Conservation (phyloP, 345 rosid genomes). For the Gossypium longicalyx region DNA sequence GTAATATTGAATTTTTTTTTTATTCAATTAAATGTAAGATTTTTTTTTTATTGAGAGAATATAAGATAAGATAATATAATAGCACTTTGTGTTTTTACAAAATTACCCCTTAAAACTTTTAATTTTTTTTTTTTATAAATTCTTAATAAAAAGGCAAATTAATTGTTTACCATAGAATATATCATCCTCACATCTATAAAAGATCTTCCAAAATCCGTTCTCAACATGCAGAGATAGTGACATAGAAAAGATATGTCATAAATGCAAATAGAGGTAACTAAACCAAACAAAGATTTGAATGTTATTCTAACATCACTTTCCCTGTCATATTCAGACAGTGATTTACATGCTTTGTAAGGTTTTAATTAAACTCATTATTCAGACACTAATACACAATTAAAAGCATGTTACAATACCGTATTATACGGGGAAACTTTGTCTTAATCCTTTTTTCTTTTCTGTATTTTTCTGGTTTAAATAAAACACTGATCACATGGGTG, state of each 20-base stretch:
- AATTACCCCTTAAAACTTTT: too few relatives aligned
- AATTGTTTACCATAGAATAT: neutral
- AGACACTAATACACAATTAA: too few relatives aligned
- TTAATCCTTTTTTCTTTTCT: constrained; percentile 10
- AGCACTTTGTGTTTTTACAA: too few relatives aligned
- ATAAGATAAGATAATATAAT: too few relatives aligned
- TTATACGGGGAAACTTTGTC: constrained; percentile 24
- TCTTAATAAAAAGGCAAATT: neutral
- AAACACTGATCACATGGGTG: constrained; percentile 27
- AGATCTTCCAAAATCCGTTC: constrained; percentile 15
- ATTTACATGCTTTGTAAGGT: neutral
- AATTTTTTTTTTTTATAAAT: too few relatives aligned
- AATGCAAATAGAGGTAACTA: neutral
- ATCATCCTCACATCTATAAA: constrained; percentile 11
- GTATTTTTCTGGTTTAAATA: constrained; percentile 20
- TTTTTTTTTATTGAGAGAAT: too few relatives aligned
- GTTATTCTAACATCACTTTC: neutral
- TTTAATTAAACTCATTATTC: too few relatives aligned
- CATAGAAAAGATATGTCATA: neutral
- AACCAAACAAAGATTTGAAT: constrained; percentile 14
- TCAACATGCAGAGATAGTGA: neutral
- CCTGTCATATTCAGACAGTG: neutral
- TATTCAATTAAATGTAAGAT: too few relatives aligned
- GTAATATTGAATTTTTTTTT: too few relatives aligned
- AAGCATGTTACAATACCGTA: constrained; percentile 25